phyloP scores from a whole-genome alignment of 1,139 yeast species.

The Yamadazyma dendronema region DNA sequence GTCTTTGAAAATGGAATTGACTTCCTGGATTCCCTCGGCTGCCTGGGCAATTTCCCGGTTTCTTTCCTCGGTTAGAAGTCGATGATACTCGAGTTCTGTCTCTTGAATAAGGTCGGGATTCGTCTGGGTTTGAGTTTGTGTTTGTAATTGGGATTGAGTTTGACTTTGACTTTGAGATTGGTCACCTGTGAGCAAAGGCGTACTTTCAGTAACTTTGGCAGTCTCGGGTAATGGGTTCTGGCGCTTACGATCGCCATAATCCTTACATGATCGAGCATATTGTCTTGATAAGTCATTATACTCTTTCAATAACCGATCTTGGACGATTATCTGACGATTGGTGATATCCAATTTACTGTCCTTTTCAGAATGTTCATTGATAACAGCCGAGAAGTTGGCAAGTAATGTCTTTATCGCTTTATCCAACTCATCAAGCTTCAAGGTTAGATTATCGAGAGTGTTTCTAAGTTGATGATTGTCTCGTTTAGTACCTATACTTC shows the following conservation, averaged over 20 bases:
- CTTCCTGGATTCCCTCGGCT: slow-evolving; percentile 76
- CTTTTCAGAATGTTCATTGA: slow-evolving; percentile 30
- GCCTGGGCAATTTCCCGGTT: slow-evolving; percentile 71
- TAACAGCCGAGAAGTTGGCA: slow-evolving; percentile 29
- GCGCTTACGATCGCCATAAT: slow-evolving; percentile 33
- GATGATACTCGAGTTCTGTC: slow-evolving; percentile 74
- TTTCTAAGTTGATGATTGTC: slow-evolving; percentile 45
- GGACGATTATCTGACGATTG: slow-evolving; percentile 39
- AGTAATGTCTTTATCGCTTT: slow-evolving; percentile 34
- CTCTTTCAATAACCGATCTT: slow-evolving; percentile 38
- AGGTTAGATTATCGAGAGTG: slow-evolving; percentile 32
- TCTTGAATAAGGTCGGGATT: slow-evolving; percentile 44
- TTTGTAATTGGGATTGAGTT: neutral
- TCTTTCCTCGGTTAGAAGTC: slow-evolving; percentile 66
- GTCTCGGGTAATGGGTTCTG: slow-evolving; percentile 21
- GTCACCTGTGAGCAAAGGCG: slow-evolving; percentile 24
- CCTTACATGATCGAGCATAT: slow-evolving; percentile 26
- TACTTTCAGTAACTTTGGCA: slow-evolving; percentile 22
- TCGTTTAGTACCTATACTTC: slow-evolving; percentile 54
- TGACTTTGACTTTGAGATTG: neutral
- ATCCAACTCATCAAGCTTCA: slow-evolving; percentile 28
- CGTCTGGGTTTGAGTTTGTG: slow-evolving; percentile 16
- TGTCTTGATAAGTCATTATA: slow-evolving; percentile 38
- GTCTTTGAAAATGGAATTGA: slow-evolving; percentile 81
- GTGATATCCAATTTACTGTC: slow-evolving; percentile 22